Evolutionary conservation across 2,329 filamentous ascomycete genomes (phyloP).

Genomic region (Ramularia endophylla): DNA sequence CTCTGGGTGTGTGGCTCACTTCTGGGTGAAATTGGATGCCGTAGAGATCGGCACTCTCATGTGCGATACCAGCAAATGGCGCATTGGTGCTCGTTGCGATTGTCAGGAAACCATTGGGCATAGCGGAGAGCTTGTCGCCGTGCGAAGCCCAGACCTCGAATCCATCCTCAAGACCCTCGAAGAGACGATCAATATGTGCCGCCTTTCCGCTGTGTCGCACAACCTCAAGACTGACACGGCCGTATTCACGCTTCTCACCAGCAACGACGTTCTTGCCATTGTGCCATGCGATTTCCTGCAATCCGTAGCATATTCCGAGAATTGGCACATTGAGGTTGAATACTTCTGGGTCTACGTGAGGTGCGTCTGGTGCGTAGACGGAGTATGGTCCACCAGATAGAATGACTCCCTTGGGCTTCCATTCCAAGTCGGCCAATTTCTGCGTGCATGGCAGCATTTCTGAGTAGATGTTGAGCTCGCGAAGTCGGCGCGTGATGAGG

Average conservation of each 20-base stretch:
- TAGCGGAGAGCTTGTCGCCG: conserved; percentile 70
- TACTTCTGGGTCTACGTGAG: conserved; percentile 74
- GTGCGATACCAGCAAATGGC: conserved; percentile 73
- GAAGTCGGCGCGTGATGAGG: conserved; percentile 67
- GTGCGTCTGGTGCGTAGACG: conserved; percentile 72
- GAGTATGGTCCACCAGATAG: conserved; percentile 67
- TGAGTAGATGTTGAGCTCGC: conserved; percentile 74
- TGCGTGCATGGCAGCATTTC: conserved; percentile 86
- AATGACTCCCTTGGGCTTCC: conserved; percentile 79
- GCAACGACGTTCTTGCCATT: conserved; percentile 61
- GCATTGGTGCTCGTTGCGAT: conserved; percentile 73
- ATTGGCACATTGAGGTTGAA: conserved; percentile 66
- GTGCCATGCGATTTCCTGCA: conserved; percentile 70
- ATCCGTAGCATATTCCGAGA: conserved; percentile 58
- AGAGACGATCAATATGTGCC: conserved; percentile 68
- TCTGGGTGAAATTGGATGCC: conserved; percentile 91
- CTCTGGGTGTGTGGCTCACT: conserved; percentile 65
- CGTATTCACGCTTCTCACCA: conserved; percentile 65
- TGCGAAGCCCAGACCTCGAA: conserved; percentile 83
- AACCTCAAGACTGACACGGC: conserved; percentile 61
- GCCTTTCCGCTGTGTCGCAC: conserved; percentile 49
- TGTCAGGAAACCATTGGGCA: conserved; percentile 67
- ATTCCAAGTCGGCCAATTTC: conserved; percentile 69
- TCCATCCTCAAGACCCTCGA: conserved; percentile 65
- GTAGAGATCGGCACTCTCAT: conserved; percentile 63